Evolutionary conservation across 306 rosid genomes (phyloP).

Genomic region (Vicia sativa): DNA sequence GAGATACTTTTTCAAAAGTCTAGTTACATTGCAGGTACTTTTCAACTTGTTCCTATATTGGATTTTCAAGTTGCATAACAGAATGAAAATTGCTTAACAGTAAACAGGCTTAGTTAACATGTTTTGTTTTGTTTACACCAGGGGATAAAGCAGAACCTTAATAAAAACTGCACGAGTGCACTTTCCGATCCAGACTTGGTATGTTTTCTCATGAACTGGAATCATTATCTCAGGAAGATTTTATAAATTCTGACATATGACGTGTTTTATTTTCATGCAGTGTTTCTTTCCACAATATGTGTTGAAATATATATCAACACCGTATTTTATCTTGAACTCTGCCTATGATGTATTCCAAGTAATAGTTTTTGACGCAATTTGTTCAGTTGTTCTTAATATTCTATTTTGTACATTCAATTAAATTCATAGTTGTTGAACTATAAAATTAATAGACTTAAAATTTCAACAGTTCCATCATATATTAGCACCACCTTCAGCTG

Average conservation of each 20-base stretch:
- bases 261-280: constrained; percentile 45
- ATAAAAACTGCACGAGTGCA: constrained; percentile 58
- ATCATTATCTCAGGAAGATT: constrained; percentile 5
- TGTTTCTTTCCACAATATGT: constrained; percentile 76
- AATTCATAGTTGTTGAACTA: constrained; percentile 2
- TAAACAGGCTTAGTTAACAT: too few species aligned
- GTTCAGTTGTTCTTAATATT: constrained; percentile 1
- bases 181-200: constrained; percentile 55
- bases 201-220: constrained; percentile 36
- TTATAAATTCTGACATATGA: constrained; percentile 32
- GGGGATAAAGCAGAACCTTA: constrained; percentile 64
- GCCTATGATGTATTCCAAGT: constrained; percentile 79
- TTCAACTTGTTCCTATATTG: neutral
- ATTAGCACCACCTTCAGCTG: constrained; percentile 86
- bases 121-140: constrained; percentile 12
- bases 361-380: constrained; percentile 25
- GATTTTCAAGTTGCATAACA: too few species aligned
- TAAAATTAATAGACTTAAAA: constrained; percentile 27
- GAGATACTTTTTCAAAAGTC: constrained; percentile 65
- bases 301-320: constrained; percentile 57
- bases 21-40: constrained; percentile 77
- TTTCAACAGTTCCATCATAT: constrained; percentile 67
- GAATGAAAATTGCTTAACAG: too few species aligned
- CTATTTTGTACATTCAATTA: constrained; percentile 11
- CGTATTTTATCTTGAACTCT: constrained; percentile 71